These are phyloP conservation scores for Salix arbutifolia DNA, from an alignment of 345 rosid species.

Conservation along the genomic window DNA sequence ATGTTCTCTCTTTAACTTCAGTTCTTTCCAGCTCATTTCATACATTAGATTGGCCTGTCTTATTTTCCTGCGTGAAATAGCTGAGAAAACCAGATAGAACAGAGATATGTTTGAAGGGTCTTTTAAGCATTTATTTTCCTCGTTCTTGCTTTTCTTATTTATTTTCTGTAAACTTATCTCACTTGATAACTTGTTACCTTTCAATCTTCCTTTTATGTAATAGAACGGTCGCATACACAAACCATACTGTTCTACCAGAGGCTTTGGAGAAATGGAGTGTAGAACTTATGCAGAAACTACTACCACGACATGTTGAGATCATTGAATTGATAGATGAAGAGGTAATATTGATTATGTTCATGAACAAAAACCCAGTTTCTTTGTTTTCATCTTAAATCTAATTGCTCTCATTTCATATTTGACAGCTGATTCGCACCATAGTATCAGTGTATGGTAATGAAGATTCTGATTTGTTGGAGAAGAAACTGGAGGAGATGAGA, in stretches of 20 bases:
- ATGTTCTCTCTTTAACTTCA: neutral
- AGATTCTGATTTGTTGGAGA: slow-evolving; percentile 47
- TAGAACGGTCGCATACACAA: slow-evolving; percentile 82
- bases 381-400: slow-evolving; percentile 6
- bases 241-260: slow-evolving; percentile 83
- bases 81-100: neutral
- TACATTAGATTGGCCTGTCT: no score
- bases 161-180: no score
- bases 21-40: neutral
- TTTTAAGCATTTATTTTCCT: neutral
- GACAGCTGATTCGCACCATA: slow-evolving; percentile 56
- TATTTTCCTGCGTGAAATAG: neutral
- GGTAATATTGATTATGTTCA: slow-evolving; percentile 35
- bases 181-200: neutral
- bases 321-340: slow-evolving; percentile 80
- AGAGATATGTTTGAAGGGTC: neutral
- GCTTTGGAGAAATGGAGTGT: slow-evolving; percentile 89
- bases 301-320: slow-evolving; percentile 76
- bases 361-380: neutral
- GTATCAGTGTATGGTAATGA: slow-evolving; percentile 56
- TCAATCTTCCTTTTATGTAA: slow-evolving; percentile 10
- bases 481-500: slow-evolving; percentile 69
- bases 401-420: slow-evolving; percentile 13
- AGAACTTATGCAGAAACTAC: slow-evolving; percentile 68
- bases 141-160: neutral